Evolutionary conservation across 2,329 filamentous ascomycete genomes (phyloP).

Genomic region (Escovopsis weberi): DNA sequence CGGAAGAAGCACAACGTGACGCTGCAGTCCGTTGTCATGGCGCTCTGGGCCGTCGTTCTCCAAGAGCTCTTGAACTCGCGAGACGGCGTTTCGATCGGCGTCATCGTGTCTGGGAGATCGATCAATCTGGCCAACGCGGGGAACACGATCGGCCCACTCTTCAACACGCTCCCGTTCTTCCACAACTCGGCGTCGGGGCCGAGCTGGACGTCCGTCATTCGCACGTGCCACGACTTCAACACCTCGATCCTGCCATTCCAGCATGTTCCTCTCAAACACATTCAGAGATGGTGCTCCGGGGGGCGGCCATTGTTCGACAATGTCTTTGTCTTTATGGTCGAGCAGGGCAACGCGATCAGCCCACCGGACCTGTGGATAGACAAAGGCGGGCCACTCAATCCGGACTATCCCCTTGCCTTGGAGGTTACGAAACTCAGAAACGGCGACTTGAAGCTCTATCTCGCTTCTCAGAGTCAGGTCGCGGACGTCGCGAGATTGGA

Average conservation of each 20-base stretch:
- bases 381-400: conserved; percentile 29
- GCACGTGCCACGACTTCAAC: conserved; percentile 56
- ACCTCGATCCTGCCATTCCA: conserved; percentile 55
- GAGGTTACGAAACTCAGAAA: conserved; percentile 46
- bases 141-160: conserved; percentile 62
- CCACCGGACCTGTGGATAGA: conserved; percentile 37
- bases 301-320: conserved; percentile 57
- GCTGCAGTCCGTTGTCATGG: conserved; percentile 64
- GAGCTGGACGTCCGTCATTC: conserved; percentile 47
- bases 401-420: conserved; percentile 65
- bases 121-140: conserved; percentile 54
- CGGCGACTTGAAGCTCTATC: conserved; percentile 35
- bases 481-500: conserved; percentile 18
- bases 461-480: conserved; percentile 40
- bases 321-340: conserved; percentile 67
- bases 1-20: conserved; percentile 54
- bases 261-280: conserved; percentile 55
- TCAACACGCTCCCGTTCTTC: conserved; percentile 75
- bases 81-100: conserved; percentile 44
- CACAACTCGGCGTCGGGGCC: conserved; percentile 27
- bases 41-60: conserved; percentile 55
- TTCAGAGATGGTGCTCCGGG: conserved; percentile 62
- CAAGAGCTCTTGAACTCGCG: conserved; percentile 27
- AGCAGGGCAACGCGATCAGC: conserved; percentile 16
- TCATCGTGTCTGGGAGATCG: conserved; percentile 65